A percentile compares a stretch with the other conserved stretches of the same genome.
Evolutionary conservation across 306 rosid genomes (phyloP).

Genomic region (Sicyos edulis): DNA sequence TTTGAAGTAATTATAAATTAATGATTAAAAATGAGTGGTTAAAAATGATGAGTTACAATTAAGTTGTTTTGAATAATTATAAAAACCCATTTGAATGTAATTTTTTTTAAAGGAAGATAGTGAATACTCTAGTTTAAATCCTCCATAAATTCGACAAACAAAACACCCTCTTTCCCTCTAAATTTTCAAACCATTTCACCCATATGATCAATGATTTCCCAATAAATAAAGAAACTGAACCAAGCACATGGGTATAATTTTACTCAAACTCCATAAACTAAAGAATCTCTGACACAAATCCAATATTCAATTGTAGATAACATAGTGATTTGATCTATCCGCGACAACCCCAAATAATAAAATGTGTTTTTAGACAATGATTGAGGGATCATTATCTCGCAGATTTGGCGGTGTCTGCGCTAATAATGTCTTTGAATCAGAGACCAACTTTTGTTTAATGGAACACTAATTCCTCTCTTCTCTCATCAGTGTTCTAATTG

Average conservation of each 20-base stretch:
- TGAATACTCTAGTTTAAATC: no score
- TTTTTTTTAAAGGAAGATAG: no score
- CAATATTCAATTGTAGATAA: slow-evolving; percentile 9
- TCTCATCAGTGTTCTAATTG: not conserved
- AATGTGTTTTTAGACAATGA: slow-evolving; percentile 30
- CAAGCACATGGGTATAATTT: slow-evolving; percentile 56
- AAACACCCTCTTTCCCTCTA: not conserved
- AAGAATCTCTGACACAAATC: slow-evolving; percentile 34
- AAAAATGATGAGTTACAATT: no score
- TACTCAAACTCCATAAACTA: slow-evolving; percentile 27
- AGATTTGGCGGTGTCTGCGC: slow-evolving; percentile 45
- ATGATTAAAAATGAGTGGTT: no score
- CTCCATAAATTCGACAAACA: no score
- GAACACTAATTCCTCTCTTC: slow-evolving; percentile 15
- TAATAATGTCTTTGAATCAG: slow-evolving; percentile 43
- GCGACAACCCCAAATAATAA: slow-evolving; percentile 9
- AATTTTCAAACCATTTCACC: slow-evolving; percentile 8
- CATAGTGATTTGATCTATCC: slow-evolving; percentile 12
- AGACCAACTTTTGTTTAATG: slow-evolving; percentile 25
- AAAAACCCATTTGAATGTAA: no score
- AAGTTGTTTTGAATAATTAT: no score
- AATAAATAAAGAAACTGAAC: slow-evolving; percentile 26
- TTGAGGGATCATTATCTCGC: slow-evolving; percentile 57
- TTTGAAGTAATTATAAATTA: no score
- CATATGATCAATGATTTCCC: not conserved